Percentiles rank a stretch among this genome's conserved stretches.
Conservation (phyloP, 2,329 filamentous ascomycete genomes). For the Aureobasidium sp. region DNA sequence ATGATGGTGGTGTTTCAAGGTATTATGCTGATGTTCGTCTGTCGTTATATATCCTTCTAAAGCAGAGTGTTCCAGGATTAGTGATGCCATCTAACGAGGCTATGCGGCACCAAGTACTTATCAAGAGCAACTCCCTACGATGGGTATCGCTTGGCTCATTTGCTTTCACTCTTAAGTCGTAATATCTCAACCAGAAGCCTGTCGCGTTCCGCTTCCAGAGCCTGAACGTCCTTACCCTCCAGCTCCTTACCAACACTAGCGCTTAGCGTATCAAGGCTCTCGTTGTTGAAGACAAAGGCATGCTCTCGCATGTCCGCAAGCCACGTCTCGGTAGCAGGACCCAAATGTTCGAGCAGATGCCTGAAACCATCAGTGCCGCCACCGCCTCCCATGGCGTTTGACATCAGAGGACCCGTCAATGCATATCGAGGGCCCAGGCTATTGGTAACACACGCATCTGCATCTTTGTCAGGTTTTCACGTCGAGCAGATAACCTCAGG, state of each 20-base stretch:
- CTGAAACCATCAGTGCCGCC: slow-evolving; percentile 24
- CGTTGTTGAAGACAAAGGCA: neutral
- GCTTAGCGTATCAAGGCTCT: slow-evolving; percentile 1
- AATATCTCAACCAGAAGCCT: neutral
- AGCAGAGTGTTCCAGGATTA: too few relatives aligned
- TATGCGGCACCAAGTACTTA: too few relatives aligned
- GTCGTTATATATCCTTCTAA: too few relatives aligned
- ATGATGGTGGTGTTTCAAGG: too few relatives aligned
- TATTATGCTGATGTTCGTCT: too few relatives aligned
- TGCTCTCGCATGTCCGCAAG: slow-evolving; percentile 7
- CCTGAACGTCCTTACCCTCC: slow-evolving; percentile 1
- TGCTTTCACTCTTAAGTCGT: neutral
- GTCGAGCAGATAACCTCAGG: slow-evolving; percentile 25
- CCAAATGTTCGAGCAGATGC: slow-evolving; percentile 12
- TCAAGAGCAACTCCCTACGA: too few relatives aligned
- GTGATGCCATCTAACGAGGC: too few relatives aligned
- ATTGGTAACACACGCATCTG: slow-evolving; percentile 45
- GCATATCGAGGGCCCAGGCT: slow-evolving; percentile 51
- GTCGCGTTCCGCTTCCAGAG: slow-evolving; percentile 7
- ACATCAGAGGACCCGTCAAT: slow-evolving; percentile 44
- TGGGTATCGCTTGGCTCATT: neutral
- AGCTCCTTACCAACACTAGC: slow-evolving; percentile 7
- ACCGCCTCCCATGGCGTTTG: slow-evolving; percentile 25
- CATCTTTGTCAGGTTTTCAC: slow-evolving; percentile 31
- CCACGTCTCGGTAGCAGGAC: slow-evolving; percentile 7